A percentile compares a stretch with the other conserved stretches of the same genome.
Evolutionary conservation across 2,329 filamentous ascomycete species (phyloP).

Genomic region (Colletotrichum sp.): DNA sequence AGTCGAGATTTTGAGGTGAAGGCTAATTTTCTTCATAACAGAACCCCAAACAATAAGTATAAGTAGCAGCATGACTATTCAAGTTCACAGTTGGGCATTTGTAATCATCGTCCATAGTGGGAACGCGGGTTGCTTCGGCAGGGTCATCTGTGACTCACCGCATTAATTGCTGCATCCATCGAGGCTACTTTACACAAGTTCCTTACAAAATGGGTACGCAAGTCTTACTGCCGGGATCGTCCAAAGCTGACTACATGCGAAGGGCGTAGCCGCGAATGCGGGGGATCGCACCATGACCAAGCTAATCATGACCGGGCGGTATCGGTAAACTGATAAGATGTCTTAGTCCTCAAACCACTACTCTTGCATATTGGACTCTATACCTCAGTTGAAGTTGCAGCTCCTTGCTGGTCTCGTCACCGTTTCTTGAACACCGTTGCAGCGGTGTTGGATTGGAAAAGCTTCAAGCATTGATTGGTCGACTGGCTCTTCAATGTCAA

Average conservation of each 20-base stretch:
- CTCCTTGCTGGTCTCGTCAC: background rate
- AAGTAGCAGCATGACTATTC: background rate
- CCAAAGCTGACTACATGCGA: background rate
- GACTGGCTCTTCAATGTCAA: background rate
- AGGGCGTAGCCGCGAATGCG: background rate
- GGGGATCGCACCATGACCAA: background rate
- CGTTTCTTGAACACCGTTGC: background rate
- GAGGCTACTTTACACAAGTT: background rate
- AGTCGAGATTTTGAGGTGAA: background rate
- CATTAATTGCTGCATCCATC: background rate
- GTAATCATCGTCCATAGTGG: background rate
- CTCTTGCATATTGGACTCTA: background rate
- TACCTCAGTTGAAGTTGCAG: background rate
- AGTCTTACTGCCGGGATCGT: background rate
- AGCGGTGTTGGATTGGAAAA: background rate
- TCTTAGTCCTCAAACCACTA: background rate
- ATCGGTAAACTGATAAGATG: background rate
- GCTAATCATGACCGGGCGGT: background rate
- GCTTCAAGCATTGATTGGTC: background rate
- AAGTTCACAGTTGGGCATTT: background rate
- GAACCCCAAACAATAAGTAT: background rate
- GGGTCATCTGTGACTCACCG: background rate
- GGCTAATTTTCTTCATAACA: background rate
- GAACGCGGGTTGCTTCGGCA: background rate
- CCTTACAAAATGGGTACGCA: background rate